A percentile compares a stretch with the other conserved stretches of the same genome.
Evolutionary conservation across 805 yeast species (phyloP).

Genomic region (Wickerhamiella dianesei): DNA sequence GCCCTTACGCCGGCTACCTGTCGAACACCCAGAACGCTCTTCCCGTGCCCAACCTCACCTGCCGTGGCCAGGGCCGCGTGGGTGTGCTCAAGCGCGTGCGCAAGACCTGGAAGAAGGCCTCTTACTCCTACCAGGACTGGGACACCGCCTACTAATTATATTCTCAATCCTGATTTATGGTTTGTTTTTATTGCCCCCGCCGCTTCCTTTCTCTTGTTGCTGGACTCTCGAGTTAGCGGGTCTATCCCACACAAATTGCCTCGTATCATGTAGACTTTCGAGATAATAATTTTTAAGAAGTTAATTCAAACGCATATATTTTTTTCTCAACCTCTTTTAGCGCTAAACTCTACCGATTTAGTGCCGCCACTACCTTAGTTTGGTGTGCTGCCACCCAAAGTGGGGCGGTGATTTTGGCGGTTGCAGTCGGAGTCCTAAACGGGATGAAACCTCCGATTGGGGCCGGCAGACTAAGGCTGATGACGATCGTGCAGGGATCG

Average conservation of each 20-base stretch:
- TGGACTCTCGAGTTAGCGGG: not conserved
- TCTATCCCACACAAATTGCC: not conserved
- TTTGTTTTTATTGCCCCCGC: not conserved
- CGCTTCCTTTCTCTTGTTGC: not conserved
- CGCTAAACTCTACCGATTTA: too few species aligned
- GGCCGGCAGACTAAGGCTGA: not conserved
- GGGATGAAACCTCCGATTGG: not conserved
- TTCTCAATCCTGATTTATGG: not conserved
- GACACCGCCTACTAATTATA: slow-evolving; percentile 15
- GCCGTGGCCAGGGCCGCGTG: slow-evolving; percentile 23
- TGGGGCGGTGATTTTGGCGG: too few species aligned
- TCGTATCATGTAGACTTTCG: not conserved
- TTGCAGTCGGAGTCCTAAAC: too few species aligned
- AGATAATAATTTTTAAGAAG: not conserved
- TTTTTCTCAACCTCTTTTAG: too few species aligned
- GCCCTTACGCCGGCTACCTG: slow-evolving; percentile 17
- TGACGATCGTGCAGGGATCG: not conserved
- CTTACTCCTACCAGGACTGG: slow-evolving; percentile 21
- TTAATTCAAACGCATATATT: not conserved
- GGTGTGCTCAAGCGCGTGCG: slow-evolving; percentile 17
- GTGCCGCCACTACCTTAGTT: too few species aligned
- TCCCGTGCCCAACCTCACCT: slow-evolving; percentile 23
- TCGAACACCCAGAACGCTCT: slow-evolving; percentile 14
- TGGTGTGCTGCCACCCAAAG: too few species aligned
- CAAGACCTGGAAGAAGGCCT: slow-evolving; percentile 22